Evolutionary conservation across 139 green algal genomes (phyloP), one percentile per base, ranked within the genome.

Genomic region (Limnomonas spitsbergensis): DNA sequence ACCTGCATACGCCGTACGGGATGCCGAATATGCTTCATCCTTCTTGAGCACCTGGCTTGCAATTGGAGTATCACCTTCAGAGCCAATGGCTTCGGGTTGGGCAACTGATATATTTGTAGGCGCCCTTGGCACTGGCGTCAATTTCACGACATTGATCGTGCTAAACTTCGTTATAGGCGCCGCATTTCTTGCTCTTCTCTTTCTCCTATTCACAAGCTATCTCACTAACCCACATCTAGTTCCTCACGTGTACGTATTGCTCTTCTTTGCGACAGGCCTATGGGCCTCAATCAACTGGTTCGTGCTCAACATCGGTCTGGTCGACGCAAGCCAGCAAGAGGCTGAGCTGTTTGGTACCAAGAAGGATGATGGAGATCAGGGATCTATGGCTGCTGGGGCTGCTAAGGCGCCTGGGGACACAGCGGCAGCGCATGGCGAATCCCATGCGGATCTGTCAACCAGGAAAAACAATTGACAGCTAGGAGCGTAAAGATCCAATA

Each of bases 211-310:
- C 3, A 38, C 75, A 26, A 82, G 76, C 56, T 56, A 79, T 38
- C 52, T 42, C 14, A 27, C 2, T 2, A 75, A 82, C 4, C 72
- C 77, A 3, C 52, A 1, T 24, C 72, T 86, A 0, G 67, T 52
- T 2, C 81, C 81, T 0, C 81, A 86, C 73, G 81, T 86, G 26
- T 34, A 69, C 2, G 77, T 82, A 0, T 32, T 86, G 40, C 77
- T 82, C 0, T 1, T 80, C 1, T 66, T 86, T 35, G 81, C 81
- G 0, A 38, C 71, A n/a, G 76, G 76, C 0, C 32, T 86, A 24
- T 81, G 76, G 77, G 53, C 34, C 1, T 77, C 72, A 0, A 77
- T 86, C 29, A 82, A 82, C 38, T 86, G 72, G 72, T 53, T 86
- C 29, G 76, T 86, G 24, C 40, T 47, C 0, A 78, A 80, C 38